Conservation (phyloP, 805 yeast species). For the Candida yuanshanica region DNA sequence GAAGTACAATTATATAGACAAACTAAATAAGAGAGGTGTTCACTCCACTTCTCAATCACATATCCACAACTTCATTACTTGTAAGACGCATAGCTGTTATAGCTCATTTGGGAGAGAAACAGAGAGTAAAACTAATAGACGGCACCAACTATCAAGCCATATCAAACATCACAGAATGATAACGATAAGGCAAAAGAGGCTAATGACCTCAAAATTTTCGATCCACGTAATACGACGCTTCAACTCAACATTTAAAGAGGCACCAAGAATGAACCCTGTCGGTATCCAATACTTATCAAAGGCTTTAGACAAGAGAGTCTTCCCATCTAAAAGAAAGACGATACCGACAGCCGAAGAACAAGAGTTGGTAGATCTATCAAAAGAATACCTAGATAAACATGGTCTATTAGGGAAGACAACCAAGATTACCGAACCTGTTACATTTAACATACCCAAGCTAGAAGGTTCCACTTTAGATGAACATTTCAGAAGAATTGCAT, state of each 20-base stretch:
- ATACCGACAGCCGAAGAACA: slow-evolving; percentile 20
- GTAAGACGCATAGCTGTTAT: no score
- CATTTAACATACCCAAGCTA: slow-evolving; percentile 59
- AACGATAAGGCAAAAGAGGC: no score
- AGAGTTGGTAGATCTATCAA: slow-evolving; percentile 47
- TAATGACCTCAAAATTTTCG: no score
- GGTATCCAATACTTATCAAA: slow-evolving; percentile 75
- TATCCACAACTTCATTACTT: no score
- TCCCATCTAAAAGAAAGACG: slow-evolving; percentile 29
- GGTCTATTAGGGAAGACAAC: slow-evolving; percentile 75
- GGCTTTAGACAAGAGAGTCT: slow-evolving; percentile 53
- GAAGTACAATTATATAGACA: no score
- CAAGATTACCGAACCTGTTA: slow-evolving; percentile 51
- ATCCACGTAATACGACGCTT: background rate
- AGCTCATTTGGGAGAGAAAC: no score
- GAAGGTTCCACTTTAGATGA: slow-evolving; percentile 73
- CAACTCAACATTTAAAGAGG: slow-evolving; percentile 23
- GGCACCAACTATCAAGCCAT: no score
- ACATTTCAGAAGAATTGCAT: slow-evolving; percentile 75
- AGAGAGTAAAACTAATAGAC: no score
- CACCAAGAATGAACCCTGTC: slow-evolving; percentile 62
- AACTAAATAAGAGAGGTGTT: no score
- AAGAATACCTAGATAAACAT: slow-evolving; percentile 51
- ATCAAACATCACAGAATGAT: no score
- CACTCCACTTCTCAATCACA: no score